Conservation (phyloP, 768 basidiomycete species). For the Hemileccinum impolitum region DNA sequence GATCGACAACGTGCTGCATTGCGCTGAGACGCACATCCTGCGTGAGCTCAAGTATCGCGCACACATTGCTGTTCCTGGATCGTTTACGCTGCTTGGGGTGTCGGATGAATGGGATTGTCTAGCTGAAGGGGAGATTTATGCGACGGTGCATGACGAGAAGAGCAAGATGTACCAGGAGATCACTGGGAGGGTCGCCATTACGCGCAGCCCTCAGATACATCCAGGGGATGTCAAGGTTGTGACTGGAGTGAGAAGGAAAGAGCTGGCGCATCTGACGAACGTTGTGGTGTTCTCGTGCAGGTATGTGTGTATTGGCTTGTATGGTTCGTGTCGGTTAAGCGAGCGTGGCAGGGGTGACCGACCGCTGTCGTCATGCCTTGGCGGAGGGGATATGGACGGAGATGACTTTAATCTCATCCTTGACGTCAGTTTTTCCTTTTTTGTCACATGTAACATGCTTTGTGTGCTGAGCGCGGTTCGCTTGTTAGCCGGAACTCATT, state of each 20-base stretch:
- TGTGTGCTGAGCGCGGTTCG: constrained; percentile 6
- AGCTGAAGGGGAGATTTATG: constrained; percentile 46
- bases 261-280: constrained; percentile 40
- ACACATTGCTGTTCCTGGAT: constrained; percentile 47
- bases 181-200: constrained; percentile 41
- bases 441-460: constrained; percentile 1
- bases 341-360: constrained; percentile 36
- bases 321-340: constrained; percentile 2
- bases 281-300: constrained; percentile 51
- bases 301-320: constrained; percentile 32
- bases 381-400: constrained; percentile 54
- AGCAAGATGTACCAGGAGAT: constrained; percentile 25
- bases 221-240: constrained; percentile 46
- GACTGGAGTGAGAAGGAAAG: constrained; percentile 38
- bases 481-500: constrained; percentile 33
- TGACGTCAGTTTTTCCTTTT: constrained; percentile 30
- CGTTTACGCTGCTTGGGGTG: constrained; percentile 51
- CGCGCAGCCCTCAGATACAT: constrained; percentile 52
- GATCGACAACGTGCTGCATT: constrained; percentile 36
- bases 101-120: constrained; percentile 49
- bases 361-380: constrained; percentile 44
- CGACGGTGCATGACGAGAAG: constrained; percentile 36
- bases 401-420: constrained; percentile 50
- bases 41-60: constrained; percentile 51
- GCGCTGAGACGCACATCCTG: constrained; percentile 42